Evolutionary conservation across 805 yeast species (phyloP), one percentile per base, ranked within the genome.

Genomic region (Maudiozyma turicensis): DNA sequence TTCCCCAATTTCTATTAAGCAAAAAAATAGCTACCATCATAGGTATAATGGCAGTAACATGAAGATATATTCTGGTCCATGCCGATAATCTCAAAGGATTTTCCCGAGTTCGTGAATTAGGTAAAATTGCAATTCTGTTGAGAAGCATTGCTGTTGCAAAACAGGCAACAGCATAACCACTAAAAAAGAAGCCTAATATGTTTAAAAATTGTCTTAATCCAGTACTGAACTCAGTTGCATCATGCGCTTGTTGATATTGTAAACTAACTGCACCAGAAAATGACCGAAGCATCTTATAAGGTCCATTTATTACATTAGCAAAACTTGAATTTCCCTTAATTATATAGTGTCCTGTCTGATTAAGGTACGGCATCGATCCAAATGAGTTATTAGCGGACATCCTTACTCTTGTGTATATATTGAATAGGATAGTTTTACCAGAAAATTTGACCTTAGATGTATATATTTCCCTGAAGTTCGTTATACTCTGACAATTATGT

Each of bases 91-190:
- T 44, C 8, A 39, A 6, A 10, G 35, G 44, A 32, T 33, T 33
- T 11, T 44, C 40, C 29, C 50, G 20, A 8, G 35, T 30, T 13
- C 48, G 28, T 30, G 39, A 35, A 1, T 53, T 40, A 3, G 54
- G 31, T 6, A 78, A 76, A 3, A 78, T 74, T 15, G 75, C 70
- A 5, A 82, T 75, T 54, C 85, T 64, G 61, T 81, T 81, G 54
- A 82, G 65, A 3, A 79, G 55, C 6, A 81, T 67, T 0, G 85
- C 85, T 55, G 80, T 77, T 6, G 74, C 59, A 72, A 81, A 74
- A 60, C 86, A 80, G 39, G 71, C 68, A 30, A 73, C 64, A 2
- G 81, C 76, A 58, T 74, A 77, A 1, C 75, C 74, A 15, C 78
- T 73, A 15, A 74, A 62, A 53, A 78, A 72, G 55, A 76, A 77